Base-by-base conservation (phyloP, 352 stramenopile species). In the Globisporangium sylvaticum region DNA sequence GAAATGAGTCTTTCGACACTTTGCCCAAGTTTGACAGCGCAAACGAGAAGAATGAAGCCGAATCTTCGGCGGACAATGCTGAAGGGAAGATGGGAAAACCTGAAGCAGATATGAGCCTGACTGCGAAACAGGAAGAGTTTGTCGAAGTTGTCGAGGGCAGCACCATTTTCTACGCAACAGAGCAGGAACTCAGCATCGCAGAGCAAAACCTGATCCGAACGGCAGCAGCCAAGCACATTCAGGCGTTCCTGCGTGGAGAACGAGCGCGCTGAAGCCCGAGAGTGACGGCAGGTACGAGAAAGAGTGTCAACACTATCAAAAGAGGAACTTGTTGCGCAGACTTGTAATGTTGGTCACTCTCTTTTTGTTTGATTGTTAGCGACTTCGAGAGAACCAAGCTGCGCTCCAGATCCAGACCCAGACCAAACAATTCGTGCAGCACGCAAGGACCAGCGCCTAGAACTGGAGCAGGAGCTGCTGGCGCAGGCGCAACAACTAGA, bases 241-340 rank as follows among this genome's bases (percentile, higher is more conserved):
- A 87, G 52, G 62, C 74, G 8, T 73, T 79, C 18, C 66, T 72
- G 8, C 74, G 76, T 44, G 76, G 74, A 27, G 48, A 71, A 54
- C 59, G 44, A 6, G 75, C 64, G 60, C 4, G n/a, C 22, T 25
- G 59, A 70, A 9, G 72, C 76, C 42, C 50, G 12, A 18, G 53
- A 27, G 27, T 10, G 22, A 8, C 58, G 32, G 24, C 58, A 66
- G 65, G 65, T 66, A 42, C 20, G 58, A 20, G 4, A 3, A 9
- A 54, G n/a, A n/a, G n/a, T 48, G 29, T 7, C 29, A 32, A 32
- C 29, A 10, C n/a, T 50, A 4, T 25, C 15, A 57, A 10, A 22
- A 18, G 14, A 10, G 10, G 14, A 8, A 31, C 18, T 15, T 4
- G 1, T 20, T n/a, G 22, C 20, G 22, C 8, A 31, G 37, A 12